Percentiles rank a stretch among this genome's conserved stretches.
Evolutionary conservation across 192 early-diverging fungal genomes (phyloP).

Genomic region (Obelidium mucronatum): DNA sequence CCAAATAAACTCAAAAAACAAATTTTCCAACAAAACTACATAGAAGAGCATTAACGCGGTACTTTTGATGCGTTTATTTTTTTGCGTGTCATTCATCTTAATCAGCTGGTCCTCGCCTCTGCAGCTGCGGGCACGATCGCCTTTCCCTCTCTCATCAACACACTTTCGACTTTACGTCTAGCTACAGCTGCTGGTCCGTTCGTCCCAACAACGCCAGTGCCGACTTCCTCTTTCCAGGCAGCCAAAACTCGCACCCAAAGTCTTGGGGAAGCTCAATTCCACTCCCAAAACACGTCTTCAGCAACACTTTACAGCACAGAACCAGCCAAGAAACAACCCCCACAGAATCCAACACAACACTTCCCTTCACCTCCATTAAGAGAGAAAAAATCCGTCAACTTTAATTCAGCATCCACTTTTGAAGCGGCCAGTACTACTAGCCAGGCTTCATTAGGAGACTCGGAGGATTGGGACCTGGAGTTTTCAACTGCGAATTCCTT

Average conservation of each 20-base stretch:
- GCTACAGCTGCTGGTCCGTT: background rate
- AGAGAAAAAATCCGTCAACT: background rate
- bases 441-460: slow-evolving; percentile 6
- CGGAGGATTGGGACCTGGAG: slow-evolving; percentile 44
- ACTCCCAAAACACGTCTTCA: background rate
- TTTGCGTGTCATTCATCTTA: background rate
- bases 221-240: background rate
- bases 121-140: slow-evolving; percentile 35
- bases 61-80: background rate
- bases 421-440: too few relatives aligned
- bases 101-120: slow-evolving; percentile 43
- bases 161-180: slow-evolving; percentile 38
- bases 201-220: background rate
- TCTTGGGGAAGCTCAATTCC: slow-evolving; percentile 13
- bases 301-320: background rate
- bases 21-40: slow-evolving; percentile 34
- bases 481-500: background rate
- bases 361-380: background rate
- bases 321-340: background rate
- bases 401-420: background rate
- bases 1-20: too few relatives aligned
- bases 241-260: slow-evolving; percentile 29
- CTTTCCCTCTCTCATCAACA: slow-evolving; percentile 36
- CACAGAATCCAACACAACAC: background rate
- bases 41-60: slow-evolving; percentile 47